Conservation (phyloP, 2,329 filamentous ascomycete genomes). For the Colletotrichum melonis region DNA sequence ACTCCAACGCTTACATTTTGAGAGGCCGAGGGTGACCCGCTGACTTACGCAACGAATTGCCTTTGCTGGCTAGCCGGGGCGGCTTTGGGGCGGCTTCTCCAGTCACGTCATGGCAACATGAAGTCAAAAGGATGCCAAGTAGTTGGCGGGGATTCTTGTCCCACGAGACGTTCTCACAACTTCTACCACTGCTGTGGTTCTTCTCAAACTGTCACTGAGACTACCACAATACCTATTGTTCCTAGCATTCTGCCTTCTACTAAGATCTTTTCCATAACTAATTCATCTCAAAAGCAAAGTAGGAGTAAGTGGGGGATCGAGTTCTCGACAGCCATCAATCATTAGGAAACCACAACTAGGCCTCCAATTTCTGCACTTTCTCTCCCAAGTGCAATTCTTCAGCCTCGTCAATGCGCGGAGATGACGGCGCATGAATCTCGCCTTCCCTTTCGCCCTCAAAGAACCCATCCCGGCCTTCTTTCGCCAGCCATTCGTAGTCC, state of each 20-base stretch:
- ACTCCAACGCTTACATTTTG: not conserved
- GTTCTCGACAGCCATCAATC: not conserved
- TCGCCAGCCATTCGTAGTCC: constrained; percentile 40
- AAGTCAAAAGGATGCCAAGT: not conserved
- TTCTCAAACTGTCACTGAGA: too few relatives aligned
- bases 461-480: constrained; percentile 41
- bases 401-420: constrained; percentile 20
- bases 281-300: too few relatives aligned
- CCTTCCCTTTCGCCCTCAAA: constrained; percentile 38
- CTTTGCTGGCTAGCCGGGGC: not conserved
- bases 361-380: constrained; percentile 23
- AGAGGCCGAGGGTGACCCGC: constrained; percentile 16
- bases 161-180: too few relatives aligned
- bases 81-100: not conserved
- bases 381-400: constrained; percentile 23
- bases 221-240: too few relatives aligned
- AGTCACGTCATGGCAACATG: not conserved
- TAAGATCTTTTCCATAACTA: too few relatives aligned
- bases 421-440: constrained; percentile 30
- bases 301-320: not conserved
- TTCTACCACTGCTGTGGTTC: too few relatives aligned
- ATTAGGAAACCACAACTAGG: not conserved
- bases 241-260: too few relatives aligned
- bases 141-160: too few relatives aligned
- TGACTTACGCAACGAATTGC: not conserved